These are phyloP conservation scores for Paspalum vaginatum DNA, from an alignment of 176 grass and related monocot genomes.

Conservation along the genomic window DNA sequence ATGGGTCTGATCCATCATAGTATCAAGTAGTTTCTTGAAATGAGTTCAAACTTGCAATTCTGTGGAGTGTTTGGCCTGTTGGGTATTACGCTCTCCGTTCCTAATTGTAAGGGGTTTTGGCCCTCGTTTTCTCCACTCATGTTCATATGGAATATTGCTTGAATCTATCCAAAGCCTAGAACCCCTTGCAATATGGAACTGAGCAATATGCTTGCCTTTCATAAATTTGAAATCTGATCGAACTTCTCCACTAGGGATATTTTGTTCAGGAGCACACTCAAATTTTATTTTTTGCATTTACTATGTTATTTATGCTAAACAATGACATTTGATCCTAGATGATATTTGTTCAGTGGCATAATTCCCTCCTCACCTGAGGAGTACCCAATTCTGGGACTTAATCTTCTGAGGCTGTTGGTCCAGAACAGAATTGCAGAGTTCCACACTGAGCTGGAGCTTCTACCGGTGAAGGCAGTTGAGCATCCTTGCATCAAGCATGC, in stretches of 20 bases:
- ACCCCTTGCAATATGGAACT: too few species aligned
- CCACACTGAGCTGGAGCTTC: conserved; percentile 90
- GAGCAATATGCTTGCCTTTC: neutral
- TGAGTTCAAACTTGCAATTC: neutral
- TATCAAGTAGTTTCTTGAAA: conserved; percentile 16
- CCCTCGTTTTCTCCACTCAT: too few species aligned
- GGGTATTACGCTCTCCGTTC: too few species aligned
- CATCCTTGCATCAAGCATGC: conserved; percentile 80
- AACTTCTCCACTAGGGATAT: neutral
- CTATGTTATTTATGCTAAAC: neutral
- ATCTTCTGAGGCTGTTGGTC: conserved; percentile 81
- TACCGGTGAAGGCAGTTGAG: conserved; percentile 62
- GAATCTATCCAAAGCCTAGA: too few species aligned
- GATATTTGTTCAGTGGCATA: conserved; percentile 63
- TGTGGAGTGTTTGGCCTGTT: neutral
- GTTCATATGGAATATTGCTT: too few species aligned
- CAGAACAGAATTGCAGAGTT: conserved; percentile 99
- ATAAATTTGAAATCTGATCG: neutral
- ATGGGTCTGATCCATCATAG: neutral
- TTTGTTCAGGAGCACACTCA: neutral
- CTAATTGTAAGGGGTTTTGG: too few species aligned
- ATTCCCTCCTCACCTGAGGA: conserved; percentile 71
- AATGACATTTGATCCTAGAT: conserved; percentile 16
- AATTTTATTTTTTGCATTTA: too few species aligned
- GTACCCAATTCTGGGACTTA: conserved; percentile 82